These are phyloP conservation scores for Aspergillus tanneri DNA, from an alignment of 2,329 filamentous ascomycete genomes.

Conservation along the genomic window DNA sequence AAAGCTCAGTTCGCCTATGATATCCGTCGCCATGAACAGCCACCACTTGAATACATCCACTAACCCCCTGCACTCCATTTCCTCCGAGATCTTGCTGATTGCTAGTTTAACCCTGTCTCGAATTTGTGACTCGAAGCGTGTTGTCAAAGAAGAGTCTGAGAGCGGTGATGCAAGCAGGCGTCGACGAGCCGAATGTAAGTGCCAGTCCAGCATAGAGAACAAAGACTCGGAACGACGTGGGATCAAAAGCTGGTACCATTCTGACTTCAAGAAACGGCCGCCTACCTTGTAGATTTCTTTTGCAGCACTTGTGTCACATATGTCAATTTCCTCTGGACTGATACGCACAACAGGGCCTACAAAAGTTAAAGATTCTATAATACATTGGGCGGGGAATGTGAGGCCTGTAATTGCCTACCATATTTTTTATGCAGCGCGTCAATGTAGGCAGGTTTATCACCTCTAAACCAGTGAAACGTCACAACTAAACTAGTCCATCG, in stretches of 20 bases:
- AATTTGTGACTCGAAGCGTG: slow-evolving; percentile 36
- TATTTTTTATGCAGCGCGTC: slow-evolving; percentile 31
- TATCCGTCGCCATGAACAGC: slow-evolving; percentile 55
- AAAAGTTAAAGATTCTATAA: neutral
- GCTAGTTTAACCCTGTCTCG: slow-evolving; percentile 41
- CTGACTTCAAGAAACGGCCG: slow-evolving; percentile 34
- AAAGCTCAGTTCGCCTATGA: slow-evolving; percentile 56
- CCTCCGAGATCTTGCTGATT: slow-evolving; percentile 47
- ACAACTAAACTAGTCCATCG: slow-evolving; percentile 27
- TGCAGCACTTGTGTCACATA: slow-evolving; percentile 40
- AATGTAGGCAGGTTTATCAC: slow-evolving; percentile 22
- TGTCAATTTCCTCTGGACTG: slow-evolving; percentile 28
- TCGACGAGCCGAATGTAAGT: slow-evolving; percentile 33
- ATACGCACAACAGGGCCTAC: slow-evolving; percentile 36
- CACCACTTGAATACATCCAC: slow-evolving; percentile 56
- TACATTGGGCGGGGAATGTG: neutral
- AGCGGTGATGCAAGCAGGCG: slow-evolving; percentile 42
- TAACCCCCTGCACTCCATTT: slow-evolving; percentile 39
- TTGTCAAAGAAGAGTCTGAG: slow-evolving; percentile 42
- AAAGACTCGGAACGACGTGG: slow-evolving; percentile 28
- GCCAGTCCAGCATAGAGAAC: slow-evolving; percentile 44
- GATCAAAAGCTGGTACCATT: slow-evolving; percentile 31
- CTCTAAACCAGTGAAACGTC: slow-evolving; percentile 24
- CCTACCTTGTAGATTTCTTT: slow-evolving; percentile 38
- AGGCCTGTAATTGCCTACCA: slow-evolving; percentile 16